Evolutionary conservation across 2,329 filamentous ascomycete genomes (phyloP).

Genomic region (Alternaria postmessia): DNA sequence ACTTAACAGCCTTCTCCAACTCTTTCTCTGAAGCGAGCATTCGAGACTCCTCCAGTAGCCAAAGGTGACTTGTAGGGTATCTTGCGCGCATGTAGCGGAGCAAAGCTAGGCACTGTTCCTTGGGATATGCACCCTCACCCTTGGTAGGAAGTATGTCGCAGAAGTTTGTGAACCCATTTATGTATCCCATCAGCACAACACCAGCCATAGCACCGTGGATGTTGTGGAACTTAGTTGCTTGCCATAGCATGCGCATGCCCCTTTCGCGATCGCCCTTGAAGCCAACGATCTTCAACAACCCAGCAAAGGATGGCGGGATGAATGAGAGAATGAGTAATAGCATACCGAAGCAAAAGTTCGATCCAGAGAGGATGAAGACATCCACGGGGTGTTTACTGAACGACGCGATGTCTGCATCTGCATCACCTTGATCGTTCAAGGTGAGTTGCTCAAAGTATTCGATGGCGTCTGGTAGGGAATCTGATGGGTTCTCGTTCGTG

Average conservation of each 20-base stretch:
- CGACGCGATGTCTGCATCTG: constrained; percentile 67
- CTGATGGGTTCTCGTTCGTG: constrained; percentile 25
- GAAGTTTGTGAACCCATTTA: constrained; percentile 84
- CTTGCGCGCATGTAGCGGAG: constrained; percentile 76
- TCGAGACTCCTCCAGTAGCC: constrained; percentile 87
- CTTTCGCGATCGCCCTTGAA: constrained; percentile 88
- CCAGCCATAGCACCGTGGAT: constrained; percentile 92
- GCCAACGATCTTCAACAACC: constrained; percentile 84
- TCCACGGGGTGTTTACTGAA: constrained; percentile 78
- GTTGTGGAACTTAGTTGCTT: constrained; percentile 83
- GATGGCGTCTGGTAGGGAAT: constrained; percentile 31
- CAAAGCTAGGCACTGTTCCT: constrained; percentile 70
- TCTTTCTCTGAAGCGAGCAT: constrained; percentile 73
- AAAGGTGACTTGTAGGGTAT: constrained; percentile 84
- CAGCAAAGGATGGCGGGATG: constrained; percentile 89
- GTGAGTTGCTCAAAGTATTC: constrained; percentile 46
- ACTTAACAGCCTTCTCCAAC: constrained; percentile 71
- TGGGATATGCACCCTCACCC: constrained; percentile 71
- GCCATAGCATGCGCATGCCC: constrained; percentile 88
- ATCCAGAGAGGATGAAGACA: constrained; percentile 86
- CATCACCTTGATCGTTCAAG: constrained; percentile 39
- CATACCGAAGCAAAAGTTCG: constrained; percentile 88
- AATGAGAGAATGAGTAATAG: constrained; percentile 88
- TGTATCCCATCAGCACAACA: constrained; percentile 81
- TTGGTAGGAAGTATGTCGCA: constrained; percentile 83